Base-by-base conservation (phyloP, 352 stramenopile genomes). In the Saprolegnia diclina region DNA sequence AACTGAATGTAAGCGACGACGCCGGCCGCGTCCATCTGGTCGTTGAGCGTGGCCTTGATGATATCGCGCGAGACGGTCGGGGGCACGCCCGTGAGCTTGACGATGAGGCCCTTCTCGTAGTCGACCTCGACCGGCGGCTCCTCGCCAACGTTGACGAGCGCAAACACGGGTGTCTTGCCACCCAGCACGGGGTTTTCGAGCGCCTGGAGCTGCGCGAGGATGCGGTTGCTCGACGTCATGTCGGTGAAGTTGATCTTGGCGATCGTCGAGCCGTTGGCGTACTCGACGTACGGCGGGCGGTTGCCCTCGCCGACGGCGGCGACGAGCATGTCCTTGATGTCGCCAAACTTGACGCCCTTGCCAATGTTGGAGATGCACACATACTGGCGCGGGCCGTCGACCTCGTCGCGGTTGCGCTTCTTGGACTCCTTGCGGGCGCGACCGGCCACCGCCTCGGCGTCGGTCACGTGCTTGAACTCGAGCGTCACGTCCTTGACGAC, bases 1-100 rank as follows among this genome's bases (percentile, higher is more conserved):
- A 93, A 93, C 77, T 94, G 81, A 74, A 93, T 93, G 71, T 90
- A 94, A 9, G 85, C 87, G 32, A 94, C 80, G 0, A 50, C 65
- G 37, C 81, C 83, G 68, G 86, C 88, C 5, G 88, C 82, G 19
- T 80, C 83, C 44, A 93, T 82, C 73, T 90, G 84, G 48, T 91
- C 81, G 75, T 93, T 94, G 48, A 96, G 80, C 35, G 79, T 74
- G 72, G 92, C 71, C 77, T 96, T 94, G 72, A 96, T 93, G 52
- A 91, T 82, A 65, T 94, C 83, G 48, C 89, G 86, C 38, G 85
- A 92, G 44, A 95, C 74, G 54, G 93, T 80, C 1, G 29, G 32
- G 19, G 48, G 54, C n/a, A 96, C 80, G 22, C 79, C 88, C 19
- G 87, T 78, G 44, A 96, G 89, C 56, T 80, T 76, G 32, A 96